phyloP scores from a whole-genome alignment of 2,329 filamentous ascomycete genomes.

The Xylogone sp. region DNA sequence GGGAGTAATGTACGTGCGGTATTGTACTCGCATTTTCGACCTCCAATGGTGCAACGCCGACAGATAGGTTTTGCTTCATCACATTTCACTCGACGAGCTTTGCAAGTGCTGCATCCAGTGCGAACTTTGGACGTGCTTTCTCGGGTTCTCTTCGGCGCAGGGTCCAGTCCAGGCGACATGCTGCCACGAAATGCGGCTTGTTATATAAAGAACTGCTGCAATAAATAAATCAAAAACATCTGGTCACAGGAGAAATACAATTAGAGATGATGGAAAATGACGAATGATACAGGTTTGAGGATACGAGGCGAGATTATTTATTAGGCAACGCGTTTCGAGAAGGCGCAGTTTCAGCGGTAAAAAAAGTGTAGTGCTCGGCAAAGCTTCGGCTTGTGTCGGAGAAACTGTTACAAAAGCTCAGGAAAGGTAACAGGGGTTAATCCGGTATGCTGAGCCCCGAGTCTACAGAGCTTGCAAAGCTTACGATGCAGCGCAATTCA shows the following conservation, averaged over 20 bases:
- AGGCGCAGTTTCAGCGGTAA: no score
- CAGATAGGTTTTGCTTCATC: conserved; percentile 17
- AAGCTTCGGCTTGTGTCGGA: no score
- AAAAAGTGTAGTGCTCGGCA: no score
- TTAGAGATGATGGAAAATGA: background rate
- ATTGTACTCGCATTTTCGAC: conserved; percentile 10
- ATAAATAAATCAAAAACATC: conserved; percentile 1
- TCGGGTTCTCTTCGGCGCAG: conserved; percentile 5
- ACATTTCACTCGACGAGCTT: conserved; percentile 17
- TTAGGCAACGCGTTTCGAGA: no score
- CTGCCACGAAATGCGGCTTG: conserved; percentile 3
- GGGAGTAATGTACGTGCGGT: conserved; percentile 1
- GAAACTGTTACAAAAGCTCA: no score
- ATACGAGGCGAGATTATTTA: background rate
- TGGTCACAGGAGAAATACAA: no score
- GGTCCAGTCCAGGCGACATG: conserved; percentile 6
- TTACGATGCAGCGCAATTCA: no score
- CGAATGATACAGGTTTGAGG: background rate
- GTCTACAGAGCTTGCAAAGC: no score
- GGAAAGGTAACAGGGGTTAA: no score
- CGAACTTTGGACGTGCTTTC: conserved; percentile 9
- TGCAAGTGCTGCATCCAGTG: conserved; percentile 19
- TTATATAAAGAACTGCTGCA: conserved; percentile 5
- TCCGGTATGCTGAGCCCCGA: no score
- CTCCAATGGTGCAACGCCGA: conserved; percentile 10